phyloP scores from a whole-genome alignment of 495 filamentous ascomycete species.

The Penicillium paxilli region DNA sequence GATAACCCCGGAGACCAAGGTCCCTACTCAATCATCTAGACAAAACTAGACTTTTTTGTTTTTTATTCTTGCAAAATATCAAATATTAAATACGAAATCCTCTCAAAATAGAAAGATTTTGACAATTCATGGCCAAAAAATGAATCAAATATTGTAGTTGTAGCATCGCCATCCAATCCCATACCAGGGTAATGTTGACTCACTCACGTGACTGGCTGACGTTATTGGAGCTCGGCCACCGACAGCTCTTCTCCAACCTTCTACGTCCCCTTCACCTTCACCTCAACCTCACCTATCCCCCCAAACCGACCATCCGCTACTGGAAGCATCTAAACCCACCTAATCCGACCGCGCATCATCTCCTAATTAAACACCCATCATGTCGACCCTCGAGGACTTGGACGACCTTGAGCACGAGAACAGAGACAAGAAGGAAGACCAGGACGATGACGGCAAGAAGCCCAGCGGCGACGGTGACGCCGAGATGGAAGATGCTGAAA shows the following conservation, averaged over 20 bases:
- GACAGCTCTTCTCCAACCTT: slow-evolving; percentile 34
- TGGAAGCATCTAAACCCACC: slow-evolving; percentile 1
- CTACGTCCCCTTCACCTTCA: slow-evolving; percentile 16
- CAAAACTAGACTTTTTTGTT: not conserved
- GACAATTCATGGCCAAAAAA: too few species aligned
- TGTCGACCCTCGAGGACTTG: slow-evolving; percentile 87
- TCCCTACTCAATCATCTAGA: slow-evolving; percentile 11
- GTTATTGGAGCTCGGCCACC: slow-evolving; percentile 44
- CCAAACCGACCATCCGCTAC: slow-evolving; percentile 6
- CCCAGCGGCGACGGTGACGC: slow-evolving; percentile 65
- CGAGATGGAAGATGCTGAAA: slow-evolving; percentile 87
- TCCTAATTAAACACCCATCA: slow-evolving; percentile 33
- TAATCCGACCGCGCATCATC: slow-evolving; percentile 8
- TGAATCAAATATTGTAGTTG: too few species aligned
- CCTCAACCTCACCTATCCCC: slow-evolving; percentile 14
- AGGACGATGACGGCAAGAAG: slow-evolving; percentile 59
- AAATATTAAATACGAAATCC: not conserved
- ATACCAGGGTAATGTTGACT: slow-evolving; percentile 32
- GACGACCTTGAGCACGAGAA: slow-evolving; percentile 75
- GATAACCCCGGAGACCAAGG: not conserved
- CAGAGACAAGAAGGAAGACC: slow-evolving; percentile 71
- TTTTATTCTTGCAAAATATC: too few species aligned
- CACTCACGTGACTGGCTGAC: slow-evolving; percentile 46
- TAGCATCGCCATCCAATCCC: too few species aligned
- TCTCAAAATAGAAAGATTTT: not conserved